These are phyloP conservation scores for Aspergillus hancockii DNA, from an alignment of 495 filamentous ascomycete genomes.

Conservation along the genomic window DNA sequence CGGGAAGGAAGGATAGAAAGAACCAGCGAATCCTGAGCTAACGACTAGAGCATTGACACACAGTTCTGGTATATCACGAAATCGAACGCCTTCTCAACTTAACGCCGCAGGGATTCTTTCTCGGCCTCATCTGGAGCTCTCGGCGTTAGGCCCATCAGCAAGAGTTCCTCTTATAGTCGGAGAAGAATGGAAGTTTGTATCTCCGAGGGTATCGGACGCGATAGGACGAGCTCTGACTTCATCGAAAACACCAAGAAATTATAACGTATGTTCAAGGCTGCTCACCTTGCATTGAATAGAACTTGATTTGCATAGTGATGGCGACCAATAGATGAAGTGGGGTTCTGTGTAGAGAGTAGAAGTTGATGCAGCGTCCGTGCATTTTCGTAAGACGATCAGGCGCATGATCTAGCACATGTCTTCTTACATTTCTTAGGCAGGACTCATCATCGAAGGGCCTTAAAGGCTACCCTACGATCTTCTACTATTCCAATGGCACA, in stretches of 20 bases:
- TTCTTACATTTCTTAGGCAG: background rate
- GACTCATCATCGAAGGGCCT: background rate
- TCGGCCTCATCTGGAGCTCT: background rate
- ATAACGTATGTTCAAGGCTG: background rate
- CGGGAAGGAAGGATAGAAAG: background rate
- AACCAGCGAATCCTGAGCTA: background rate
- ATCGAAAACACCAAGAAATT: background rate
- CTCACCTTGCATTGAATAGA: background rate
- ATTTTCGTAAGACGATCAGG: background rate
- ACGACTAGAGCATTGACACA: background rate
- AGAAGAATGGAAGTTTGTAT: background rate
- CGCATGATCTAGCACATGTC: background rate
- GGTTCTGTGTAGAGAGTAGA: background rate
- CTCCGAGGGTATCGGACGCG: background rate
- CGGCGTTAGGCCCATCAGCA: background rate
- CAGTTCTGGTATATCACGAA: background rate
- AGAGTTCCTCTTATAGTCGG: background rate
- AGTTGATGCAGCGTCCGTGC: background rate
- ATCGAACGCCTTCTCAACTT: background rate
- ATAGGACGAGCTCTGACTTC: background rate
- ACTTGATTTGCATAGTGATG: background rate
- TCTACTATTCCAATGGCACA: background rate
- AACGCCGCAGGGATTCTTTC: background rate
- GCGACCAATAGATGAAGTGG: background rate
- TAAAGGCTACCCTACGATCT: background rate